Evolutionary conservation across 2,329 filamentous ascomycete species (phyloP).

Genomic region (Ceratocystis variospora): DNA sequence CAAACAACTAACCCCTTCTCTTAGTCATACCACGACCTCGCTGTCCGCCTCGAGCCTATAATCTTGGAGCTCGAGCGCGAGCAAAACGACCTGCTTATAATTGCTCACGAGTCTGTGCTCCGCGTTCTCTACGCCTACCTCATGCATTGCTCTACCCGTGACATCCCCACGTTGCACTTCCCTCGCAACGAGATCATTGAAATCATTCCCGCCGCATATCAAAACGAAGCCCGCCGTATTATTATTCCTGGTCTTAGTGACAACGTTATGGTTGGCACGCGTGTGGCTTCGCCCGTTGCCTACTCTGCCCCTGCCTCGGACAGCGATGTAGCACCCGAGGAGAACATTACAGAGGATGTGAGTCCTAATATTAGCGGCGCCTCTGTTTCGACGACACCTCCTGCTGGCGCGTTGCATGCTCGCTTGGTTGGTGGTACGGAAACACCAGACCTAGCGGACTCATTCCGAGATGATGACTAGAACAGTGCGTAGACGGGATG

Average conservation of each 20-base stretch:
- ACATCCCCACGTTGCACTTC: conserved; percentile 86
- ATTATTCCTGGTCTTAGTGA: conserved; percentile 58
- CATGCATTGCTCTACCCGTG: conserved; percentile 93
- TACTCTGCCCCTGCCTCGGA: not conserved
- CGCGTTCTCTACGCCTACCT: conserved; percentile 93
- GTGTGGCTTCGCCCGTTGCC: conserved; percentile 17
- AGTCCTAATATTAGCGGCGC: not conserved
- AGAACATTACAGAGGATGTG: not conserved
- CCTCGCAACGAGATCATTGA: conserved; percentile 96
- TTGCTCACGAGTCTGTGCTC: conserved; percentile 94
- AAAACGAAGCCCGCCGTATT: conserved; percentile 87
- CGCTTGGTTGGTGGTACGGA: conserved; percentile 11
- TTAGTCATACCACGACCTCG: conserved; percentile 93
- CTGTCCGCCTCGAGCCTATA: conserved; percentile 93
- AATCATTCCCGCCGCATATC: conserved; percentile 93
- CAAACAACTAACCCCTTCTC: conserved; percentile 15
- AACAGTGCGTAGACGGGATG: too few relatives aligned
- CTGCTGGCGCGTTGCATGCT: not conserved
- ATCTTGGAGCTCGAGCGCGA: conserved; percentile 95
- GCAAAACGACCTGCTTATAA: conserved; percentile 94
- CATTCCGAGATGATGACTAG: conserved; percentile 19
- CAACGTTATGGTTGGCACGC: conserved; percentile 49
- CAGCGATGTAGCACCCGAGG: conserved; percentile 8
- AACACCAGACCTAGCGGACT: conserved; percentile 14
- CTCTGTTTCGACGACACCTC: not conserved